Evolutionary conservation across 352 stramenopile genomes (phyloP), one percentile per base, ranked within the genome.

Genomic region (Phytophthora litchii): DNA sequence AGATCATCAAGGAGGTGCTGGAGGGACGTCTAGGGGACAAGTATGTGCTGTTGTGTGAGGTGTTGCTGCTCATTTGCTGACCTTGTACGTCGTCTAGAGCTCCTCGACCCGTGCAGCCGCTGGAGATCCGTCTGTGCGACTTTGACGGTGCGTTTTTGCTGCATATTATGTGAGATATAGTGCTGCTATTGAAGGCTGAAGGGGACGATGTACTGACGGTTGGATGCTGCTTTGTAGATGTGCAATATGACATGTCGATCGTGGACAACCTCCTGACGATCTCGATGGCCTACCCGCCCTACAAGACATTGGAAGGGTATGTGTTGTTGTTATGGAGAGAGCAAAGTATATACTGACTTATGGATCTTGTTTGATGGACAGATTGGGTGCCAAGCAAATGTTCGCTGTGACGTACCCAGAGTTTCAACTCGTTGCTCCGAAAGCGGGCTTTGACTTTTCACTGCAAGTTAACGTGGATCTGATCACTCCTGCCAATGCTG

Each of bases 1-100:
- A 94, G 78, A 92, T 94, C 64, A 80, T 94, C 34, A 91, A 92
- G 70, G 83, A 92, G 70, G 82, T 94, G 42, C 67, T 94, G 8
- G 66, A 83, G 49, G 80, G 76, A 17, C 83, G 83, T 29, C 36
- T 94, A 36, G 86, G 83, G 8, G 78, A 82, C 44, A 86, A 76
- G 85, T 94, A 42, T 20, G 83, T 86, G 10, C 3, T 25, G n/a
- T 36, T 17, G 20, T 17, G 20, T 8, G 16, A 17, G 7, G 13
- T 40, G 16, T 13, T 9, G 19, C 17, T 41, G 16, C 9, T 25
- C 10, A 37, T 20, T 17, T 38, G 37, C 32, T 65, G 5, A 50
- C 7, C 45, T 40, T 50, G 20, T 47, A 7, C 4, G 10, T 42
- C 40, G 17, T 66, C 37, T 57, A 94, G 86, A 69, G 83, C 86